These are phyloP conservation scores for Puccinellia tenuiflora DNA, from an alignment of 176 grass and related monocot species.

Conservation along the genomic window DNA sequence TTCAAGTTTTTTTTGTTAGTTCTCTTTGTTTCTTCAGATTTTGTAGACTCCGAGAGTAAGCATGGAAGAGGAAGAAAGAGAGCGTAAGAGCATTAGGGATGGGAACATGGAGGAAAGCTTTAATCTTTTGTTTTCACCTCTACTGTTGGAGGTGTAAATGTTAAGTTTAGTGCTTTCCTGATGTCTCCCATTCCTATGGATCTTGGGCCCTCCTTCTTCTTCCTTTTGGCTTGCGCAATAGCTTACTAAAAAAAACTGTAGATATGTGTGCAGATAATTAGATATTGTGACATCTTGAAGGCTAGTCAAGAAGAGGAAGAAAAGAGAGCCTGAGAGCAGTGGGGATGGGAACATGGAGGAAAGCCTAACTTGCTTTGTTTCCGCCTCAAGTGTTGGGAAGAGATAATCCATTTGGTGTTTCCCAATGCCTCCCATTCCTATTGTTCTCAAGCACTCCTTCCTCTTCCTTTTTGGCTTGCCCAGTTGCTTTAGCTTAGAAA, in stretches of 20 bases:
- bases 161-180: constrained; percentile 13
- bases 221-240: constrained; percentile 22
- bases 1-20: not conserved
- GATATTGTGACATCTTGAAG: not conserved
- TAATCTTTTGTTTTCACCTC: not conserved
- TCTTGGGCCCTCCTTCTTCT: constrained; percentile 27
- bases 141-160: constrained; percentile 17
- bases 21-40: not conserved
- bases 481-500: not conserved
- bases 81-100: constrained; percentile 33
- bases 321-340: constrained; percentile 13
- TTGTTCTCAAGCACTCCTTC: constrained; percentile 23
- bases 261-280: not conserved
- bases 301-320: constrained; percentile 34
- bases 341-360: constrained; percentile 24
- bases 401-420: constrained; percentile 1
- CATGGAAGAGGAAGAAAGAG: constrained; percentile 35
- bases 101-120: constrained; percentile 41
- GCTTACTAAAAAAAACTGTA: not conserved
- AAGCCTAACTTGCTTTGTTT: not conserved
- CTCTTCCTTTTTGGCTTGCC: constrained; percentile 19
- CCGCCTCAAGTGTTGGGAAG: not conserved
- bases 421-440: constrained; percentile 36
- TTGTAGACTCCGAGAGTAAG: constrained; percentile 3
- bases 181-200: constrained; percentile 40